Evolutionary conservation across 345 rosid genomes (phyloP).

Genomic region (Corchorus olitorius): DNA sequence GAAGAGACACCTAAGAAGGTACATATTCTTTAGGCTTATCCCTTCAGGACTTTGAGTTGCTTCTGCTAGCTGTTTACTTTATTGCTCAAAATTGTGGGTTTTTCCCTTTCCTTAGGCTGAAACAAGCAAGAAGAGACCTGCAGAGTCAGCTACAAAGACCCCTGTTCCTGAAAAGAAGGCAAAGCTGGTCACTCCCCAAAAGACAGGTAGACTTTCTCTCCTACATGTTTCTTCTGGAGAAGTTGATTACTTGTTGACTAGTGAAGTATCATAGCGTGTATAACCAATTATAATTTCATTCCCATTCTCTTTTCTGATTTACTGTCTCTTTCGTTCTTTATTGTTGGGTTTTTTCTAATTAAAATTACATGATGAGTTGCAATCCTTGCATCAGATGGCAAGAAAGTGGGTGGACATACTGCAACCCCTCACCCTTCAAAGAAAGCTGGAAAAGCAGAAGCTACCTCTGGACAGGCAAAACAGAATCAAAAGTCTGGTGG

Average conservation of each 20-base stretch:
- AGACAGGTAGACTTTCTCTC: slow-evolving; percentile 52
- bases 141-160: slow-evolving; percentile 45
- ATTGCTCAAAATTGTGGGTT: not conserved
- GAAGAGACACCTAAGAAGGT: slow-evolving; percentile 57
- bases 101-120: slow-evolving; percentile 29
- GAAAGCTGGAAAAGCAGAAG: slow-evolving; percentile 46
- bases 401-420: slow-evolving; percentile 52
- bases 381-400: slow-evolving; percentile 43
- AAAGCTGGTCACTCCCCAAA: slow-evolving; percentile 68
- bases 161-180: slow-evolving; percentile 63
- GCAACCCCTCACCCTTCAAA: slow-evolving; percentile 88
- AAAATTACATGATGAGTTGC: slow-evolving; percentile 4
- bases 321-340: not conserved
- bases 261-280: slow-evolving; percentile 5
- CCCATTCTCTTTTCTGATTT: not conserved
- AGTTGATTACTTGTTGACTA: slow-evolving; percentile 4
- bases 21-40: not conserved
- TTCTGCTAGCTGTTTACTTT: not conserved
- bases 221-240: not conserved
- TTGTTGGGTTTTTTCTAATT: not conserved
- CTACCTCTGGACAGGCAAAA: slow-evolving; percentile 42
- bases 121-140: slow-evolving; percentile 66
- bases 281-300: not conserved
- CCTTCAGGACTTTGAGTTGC: slow-evolving; percentile 2
- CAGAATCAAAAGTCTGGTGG: slow-evolving; percentile 48